Base-by-base conservation (phyloP, 169 alveolate genomes). In the Eimeria zaria region DNA sequence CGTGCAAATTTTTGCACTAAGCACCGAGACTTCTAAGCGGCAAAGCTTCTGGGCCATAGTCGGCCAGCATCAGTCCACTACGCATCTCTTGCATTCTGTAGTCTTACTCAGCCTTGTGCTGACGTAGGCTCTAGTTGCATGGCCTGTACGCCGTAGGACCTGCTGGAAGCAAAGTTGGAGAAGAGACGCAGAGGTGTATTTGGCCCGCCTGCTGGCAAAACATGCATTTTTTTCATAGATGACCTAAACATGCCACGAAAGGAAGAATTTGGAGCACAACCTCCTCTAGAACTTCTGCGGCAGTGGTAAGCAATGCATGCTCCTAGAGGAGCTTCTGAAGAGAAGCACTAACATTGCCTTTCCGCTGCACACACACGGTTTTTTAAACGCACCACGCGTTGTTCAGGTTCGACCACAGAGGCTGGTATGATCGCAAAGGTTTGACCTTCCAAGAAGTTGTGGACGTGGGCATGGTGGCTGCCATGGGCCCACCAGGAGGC, bases 401-500 rank as follows among this genome's bases (percentile, higher is more conserved):
- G 69, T 60, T 41, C 81, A 91, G 96, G 96, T 76, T 73, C n/a
- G 96, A 91, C 53, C 90, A 91, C 95, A 67, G 97, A 62, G 99
- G 99, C 74, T 99, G 99, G 99, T 99, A 98, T 96, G 99, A 99
- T 96, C 97, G 99, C 97, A 98, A 98, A 96, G 97, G 98, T 53
- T 97, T 98, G 90, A 97, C 98, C 81, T 98, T 98, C 97, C 98
- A 98, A 74, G 98, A 98, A 67, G 96, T 99, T 60, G 99, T 98
- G 95, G 99, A 98, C 85, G 96, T 98, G 67, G 96, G 97, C 64
- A 91, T 98, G 87, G 95, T 98, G 62, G 98, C 98, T 48, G 99
- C 99, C 41, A 98, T 98, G 99, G 99, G 99, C 55, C 99, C 99
- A 1, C 94, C 99, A 83, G 99, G 99, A 20, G 99, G 99, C 55